phyloP scores from a whole-genome alignment of 2,329 filamentous ascomycete species.

The Arthrobotrys pseudoclavata region DNA sequence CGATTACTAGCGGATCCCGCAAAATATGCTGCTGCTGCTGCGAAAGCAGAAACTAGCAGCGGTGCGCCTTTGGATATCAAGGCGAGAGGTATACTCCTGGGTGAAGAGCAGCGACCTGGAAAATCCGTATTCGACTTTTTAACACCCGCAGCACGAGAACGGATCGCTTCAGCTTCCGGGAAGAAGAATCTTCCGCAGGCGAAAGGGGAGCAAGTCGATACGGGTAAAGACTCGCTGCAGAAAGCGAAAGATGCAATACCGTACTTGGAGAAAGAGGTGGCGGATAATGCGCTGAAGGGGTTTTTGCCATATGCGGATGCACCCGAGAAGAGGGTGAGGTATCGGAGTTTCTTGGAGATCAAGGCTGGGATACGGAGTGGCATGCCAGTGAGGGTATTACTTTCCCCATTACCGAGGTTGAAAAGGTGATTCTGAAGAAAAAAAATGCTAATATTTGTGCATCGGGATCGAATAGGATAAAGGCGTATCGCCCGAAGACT shows the following conservation, averaged over 20 bases:
- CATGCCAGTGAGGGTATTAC: slow-evolving; percentile 71
- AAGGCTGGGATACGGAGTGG: slow-evolving; percentile 75
- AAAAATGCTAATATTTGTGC: background rate
- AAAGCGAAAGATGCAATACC: slow-evolving; percentile 70
- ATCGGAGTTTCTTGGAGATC: slow-evolving; percentile 83
- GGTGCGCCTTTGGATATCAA: slow-evolving; percentile 40
- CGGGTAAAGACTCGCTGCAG: slow-evolving; percentile 75
- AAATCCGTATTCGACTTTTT: slow-evolving; percentile 98
- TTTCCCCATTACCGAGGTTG: background rate
- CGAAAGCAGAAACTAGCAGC: background rate
- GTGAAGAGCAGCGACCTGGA: slow-evolving; percentile 83
- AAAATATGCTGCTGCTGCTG: slow-evolving; percentile 38
- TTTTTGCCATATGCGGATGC: slow-evolving; percentile 90
- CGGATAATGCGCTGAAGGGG: slow-evolving; percentile 69
- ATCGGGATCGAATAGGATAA: slow-evolving; percentile 62
- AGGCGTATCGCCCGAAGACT: slow-evolving; percentile 76
- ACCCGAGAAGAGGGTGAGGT: slow-evolving; percentile 81
- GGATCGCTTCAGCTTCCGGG: slow-evolving; percentile 81
- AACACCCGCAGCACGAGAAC: slow-evolving; percentile 80
- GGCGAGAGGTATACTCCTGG: slow-evolving; percentile 78
- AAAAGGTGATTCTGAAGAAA: background rate
- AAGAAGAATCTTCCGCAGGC: slow-evolving; percentile 82
- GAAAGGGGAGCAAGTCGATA: slow-evolving; percentile 78
- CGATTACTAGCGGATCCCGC: slow-evolving; percentile 33
- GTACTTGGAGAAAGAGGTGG: slow-evolving; percentile 66